Evolutionary conservation across 2,329 filamentous ascomycete genomes (phyloP).

Genomic region (Bipolaris victoriae): DNA sequence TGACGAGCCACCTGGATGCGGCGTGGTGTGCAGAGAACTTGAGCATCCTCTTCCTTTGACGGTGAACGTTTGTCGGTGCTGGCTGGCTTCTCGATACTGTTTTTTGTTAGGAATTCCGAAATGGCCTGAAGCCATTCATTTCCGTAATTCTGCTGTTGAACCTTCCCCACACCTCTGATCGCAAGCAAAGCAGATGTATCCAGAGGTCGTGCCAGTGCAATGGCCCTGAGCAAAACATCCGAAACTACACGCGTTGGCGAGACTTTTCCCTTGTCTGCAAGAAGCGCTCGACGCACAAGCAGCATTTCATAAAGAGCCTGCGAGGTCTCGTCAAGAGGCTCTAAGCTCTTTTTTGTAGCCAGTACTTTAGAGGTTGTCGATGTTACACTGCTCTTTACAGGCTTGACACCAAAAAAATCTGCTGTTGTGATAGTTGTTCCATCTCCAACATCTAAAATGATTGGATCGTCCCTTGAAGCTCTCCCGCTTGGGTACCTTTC

Average conservation of each 20-base stretch:
- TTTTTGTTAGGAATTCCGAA: conserved; percentile 16
- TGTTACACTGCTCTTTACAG: conserved; percentile 4
- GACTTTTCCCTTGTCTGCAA: conserved; percentile 22
- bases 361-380: conserved; percentile 2
- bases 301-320: conserved; percentile 30
- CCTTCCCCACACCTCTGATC: conserved; percentile 36
- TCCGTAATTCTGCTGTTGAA: conserved; percentile 32
- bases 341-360: background rate
- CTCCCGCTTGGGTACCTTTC: conserved; percentile 33
- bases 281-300: conserved; percentile 20
- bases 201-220: conserved; percentile 34
- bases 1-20: background rate
- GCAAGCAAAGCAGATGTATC: conserved; percentile 24
- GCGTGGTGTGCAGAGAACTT: conserved; percentile 8
- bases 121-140: conserved; percentile 37
- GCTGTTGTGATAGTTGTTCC: conserved; percentile 29
- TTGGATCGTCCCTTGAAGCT: conserved; percentile 19
- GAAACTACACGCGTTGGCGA: conserved; percentile 24
- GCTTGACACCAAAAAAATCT: conserved; percentile 29
- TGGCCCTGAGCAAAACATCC: conserved; percentile 29
- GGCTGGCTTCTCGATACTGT: conserved; percentile 4
- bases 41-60: background rate
- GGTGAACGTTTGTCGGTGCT: background rate
- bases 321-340: conserved; percentile 21
- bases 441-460: conserved; percentile 30